Evolutionary conservation across 495 filamentous ascomycete genomes (phyloP), one percentile per base, ranked within the genome.

Genomic region (Penicillium verhagenii): DNA sequence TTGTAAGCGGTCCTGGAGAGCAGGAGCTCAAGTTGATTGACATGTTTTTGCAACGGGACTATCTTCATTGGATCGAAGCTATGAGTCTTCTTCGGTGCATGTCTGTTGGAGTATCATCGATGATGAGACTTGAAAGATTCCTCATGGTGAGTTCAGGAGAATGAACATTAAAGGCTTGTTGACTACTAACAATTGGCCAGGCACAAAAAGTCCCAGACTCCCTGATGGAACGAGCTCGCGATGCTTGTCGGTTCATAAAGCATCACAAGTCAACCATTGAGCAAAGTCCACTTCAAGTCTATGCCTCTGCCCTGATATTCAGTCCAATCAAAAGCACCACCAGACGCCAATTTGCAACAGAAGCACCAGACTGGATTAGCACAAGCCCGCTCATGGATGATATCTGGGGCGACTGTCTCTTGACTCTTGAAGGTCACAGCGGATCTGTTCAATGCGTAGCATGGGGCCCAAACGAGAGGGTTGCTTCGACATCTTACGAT

Each of bases 241-340:
- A 47, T 47, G 44, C 44, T 6, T 29, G 39, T 35, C 65, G 60
- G 55, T 72, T 69, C 54, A 58, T 70, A 26, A 50, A 63, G 44
- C 65, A 55, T 56, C 52, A 65, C 24, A 62, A 53, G 28, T 19
- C 13, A 19, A 58, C 47, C 26, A 69, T 72, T 52, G 64, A 65
- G 50, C 56, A 42, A 16, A 23, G 39, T 48, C 68, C 69, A 50
- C 69, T 72, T 23, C 69, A 72, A 49, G 59, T 52, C 48, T 72
- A 72, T 57, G 37, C 38, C 10, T 72, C 70, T 39, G 69, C 64
- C 19, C 55, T 72, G 16, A 13, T 72, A 38, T 72, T 71, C 49
- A 71, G 68, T 57, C 68, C 68, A 40, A 47, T 44, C 8, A 25
- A 25, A 13, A 64, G 63, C 31, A 25, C 55, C 21, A 64, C 50